Conservation (phyloP, 2,329 filamentous ascomycete species). For the Claviceps sorghi region DNA sequence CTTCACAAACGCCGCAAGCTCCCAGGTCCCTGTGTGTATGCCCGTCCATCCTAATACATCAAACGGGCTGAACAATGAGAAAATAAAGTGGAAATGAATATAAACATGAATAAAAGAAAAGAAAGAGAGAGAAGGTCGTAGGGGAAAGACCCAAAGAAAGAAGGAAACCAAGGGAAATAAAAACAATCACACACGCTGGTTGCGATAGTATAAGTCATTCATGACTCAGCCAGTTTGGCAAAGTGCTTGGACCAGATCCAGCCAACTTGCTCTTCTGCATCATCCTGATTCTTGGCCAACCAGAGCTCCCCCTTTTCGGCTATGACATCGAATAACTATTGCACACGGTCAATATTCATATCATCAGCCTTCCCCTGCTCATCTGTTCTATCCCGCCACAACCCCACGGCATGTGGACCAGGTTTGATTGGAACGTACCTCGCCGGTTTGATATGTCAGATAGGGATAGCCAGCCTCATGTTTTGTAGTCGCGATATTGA, state of each 20-base stretch:
- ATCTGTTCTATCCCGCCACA: neutral
- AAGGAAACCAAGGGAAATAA: no score
- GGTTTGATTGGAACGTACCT: slow-evolving; percentile 38
- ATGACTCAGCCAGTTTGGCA: slow-evolving; percentile 47
- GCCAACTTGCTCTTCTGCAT: slow-evolving; percentile 61
- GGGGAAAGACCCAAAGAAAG: neutral
- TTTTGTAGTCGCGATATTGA: slow-evolving; percentile 86
- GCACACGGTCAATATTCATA: neutral
- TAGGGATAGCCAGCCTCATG: slow-evolving; percentile 93
- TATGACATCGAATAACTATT: slow-evolving; percentile 76
- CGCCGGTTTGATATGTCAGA: slow-evolving; percentile 84
- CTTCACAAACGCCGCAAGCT: slow-evolving; percentile 5
- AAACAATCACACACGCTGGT: neutral
- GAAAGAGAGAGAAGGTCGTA: no score
- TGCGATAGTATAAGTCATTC: neutral
- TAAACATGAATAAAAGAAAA: neutral
- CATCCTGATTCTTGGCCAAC: slow-evolving; percentile 95
- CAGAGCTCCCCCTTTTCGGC: slow-evolving; percentile 94
- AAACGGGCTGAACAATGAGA: neutral
- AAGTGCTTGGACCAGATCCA: slow-evolving; percentile 99
- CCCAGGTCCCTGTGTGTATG: neutral
- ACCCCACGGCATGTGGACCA: neutral
- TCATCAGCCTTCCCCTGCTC: neutral
- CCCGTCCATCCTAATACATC: neutral
- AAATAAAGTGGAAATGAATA: neutral